phyloP scores from a whole-genome alignment of 306 rosid genomes.

The Crataegus laevigata region DNA sequence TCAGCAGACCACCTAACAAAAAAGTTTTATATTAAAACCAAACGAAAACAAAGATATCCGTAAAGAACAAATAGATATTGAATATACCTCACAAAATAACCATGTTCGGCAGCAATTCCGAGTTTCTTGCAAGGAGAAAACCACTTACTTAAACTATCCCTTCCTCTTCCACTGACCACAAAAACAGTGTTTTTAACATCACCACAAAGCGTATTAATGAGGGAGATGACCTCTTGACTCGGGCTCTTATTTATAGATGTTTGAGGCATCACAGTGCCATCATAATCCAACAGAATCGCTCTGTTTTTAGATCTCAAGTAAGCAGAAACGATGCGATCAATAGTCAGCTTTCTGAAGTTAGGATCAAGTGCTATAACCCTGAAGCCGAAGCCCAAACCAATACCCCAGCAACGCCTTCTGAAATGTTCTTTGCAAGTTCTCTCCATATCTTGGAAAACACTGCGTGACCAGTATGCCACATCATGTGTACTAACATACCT shows the following conservation, averaged over 20 bases:
- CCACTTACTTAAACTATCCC: constrained; percentile 45
- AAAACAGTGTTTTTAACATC: constrained; percentile 44
- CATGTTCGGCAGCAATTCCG: constrained; percentile 60
- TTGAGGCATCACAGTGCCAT: constrained; percentile 60
- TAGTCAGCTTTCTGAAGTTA: constrained; percentile 43
- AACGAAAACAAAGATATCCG: background rate
- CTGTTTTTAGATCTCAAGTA: constrained; percentile 42
- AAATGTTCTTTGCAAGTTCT: constrained; percentile 57
- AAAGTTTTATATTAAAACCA: background rate
- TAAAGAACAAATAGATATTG: background rate
- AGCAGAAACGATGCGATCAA: constrained; percentile 39
- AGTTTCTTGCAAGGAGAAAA: constrained; percentile 45
- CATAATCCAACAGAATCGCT: constrained; percentile 57
- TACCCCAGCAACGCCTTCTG: constrained; percentile 60
- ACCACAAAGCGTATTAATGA: constrained; percentile 33
- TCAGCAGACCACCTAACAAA: constrained; percentile 48
- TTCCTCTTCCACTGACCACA: constrained; percentile 56
- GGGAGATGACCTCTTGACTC: constrained; percentile 34
- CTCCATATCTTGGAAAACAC: constrained; percentile 62
- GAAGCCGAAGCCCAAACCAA: constrained; percentile 57
- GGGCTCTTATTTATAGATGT: constrained; percentile 45
- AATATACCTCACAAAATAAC: constrained; percentile 46
- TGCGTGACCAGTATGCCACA: constrained; percentile 56
- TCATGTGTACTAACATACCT: constrained; percentile 61
- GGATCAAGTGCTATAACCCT: constrained; percentile 63